Percentiles rank a stretch among this genome's conserved stretches.
phyloP scores from a whole-genome alignment of 495 filamentous ascomycete species.

The Penicillium pancosmium region DNA sequence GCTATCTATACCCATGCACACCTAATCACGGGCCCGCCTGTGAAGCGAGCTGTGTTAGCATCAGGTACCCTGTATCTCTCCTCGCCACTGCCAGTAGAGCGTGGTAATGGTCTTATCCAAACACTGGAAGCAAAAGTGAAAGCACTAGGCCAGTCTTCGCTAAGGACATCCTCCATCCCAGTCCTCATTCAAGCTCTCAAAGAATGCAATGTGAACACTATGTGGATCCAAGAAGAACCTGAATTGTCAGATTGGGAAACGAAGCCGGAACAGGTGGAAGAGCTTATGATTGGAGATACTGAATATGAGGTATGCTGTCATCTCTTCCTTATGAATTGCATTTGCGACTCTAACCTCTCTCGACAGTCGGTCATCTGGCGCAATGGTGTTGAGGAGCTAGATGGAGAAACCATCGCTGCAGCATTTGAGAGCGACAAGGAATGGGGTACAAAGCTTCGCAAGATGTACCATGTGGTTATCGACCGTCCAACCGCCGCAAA shows the following conservation, averaged over 20 bases:
- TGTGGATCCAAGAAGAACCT: slow-evolving; percentile 44
- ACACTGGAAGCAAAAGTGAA: slow-evolving; percentile 33
- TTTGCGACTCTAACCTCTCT: not conserved
- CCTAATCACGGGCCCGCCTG: slow-evolving; percentile 39
- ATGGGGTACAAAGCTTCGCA: slow-evolving; percentile 38
- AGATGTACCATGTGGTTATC: slow-evolving; percentile 38
- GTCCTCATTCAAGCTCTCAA: slow-evolving; percentile 33
- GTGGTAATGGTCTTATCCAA: slow-evolving; percentile 33
- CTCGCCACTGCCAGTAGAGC: slow-evolving; percentile 34
- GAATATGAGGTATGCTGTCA: slow-evolving; percentile 38
- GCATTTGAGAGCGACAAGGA: slow-evolving; percentile 33
- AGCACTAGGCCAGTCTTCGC: slow-evolving; percentile 31
- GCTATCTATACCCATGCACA: slow-evolving; percentile 45
- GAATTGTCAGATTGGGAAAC: slow-evolving; percentile 37
- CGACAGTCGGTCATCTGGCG: slow-evolving; percentile 44
- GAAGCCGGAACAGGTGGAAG: slow-evolving; percentile 36
- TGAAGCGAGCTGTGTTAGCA: slow-evolving; percentile 39
- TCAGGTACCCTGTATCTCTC: slow-evolving; percentile 43
- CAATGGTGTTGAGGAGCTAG: slow-evolving; percentile 39
- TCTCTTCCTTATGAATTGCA: not conserved
- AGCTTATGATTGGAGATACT: slow-evolving; percentile 44
- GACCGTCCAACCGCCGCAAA: slow-evolving; percentile 44
- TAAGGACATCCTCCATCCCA: slow-evolving; percentile 30
- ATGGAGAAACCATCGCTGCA: slow-evolving; percentile 32
- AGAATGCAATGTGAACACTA: slow-evolving; percentile 42